A percentile compares a stretch with the other conserved stretches of the same genome.
Conservation (phyloP, 192 early-diverging fungal genomes). For the Linnemannia hyalina region DNA sequence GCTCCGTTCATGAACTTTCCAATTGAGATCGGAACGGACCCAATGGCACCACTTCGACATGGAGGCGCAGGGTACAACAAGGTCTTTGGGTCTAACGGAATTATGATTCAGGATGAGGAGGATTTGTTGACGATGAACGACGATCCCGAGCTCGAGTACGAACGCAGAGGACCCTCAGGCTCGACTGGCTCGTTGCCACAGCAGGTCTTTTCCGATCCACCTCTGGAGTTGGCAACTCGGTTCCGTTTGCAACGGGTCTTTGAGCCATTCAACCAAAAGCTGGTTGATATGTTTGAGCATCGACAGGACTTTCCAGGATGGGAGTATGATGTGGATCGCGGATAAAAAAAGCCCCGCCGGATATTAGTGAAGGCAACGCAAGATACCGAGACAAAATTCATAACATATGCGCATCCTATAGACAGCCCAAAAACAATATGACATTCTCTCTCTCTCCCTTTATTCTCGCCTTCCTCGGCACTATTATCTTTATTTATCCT, state of each 20-base stretch:
- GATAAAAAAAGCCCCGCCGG: constrained; percentile 26
- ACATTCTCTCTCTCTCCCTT: background rate
- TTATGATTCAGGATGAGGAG: constrained; percentile 43
- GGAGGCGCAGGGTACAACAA: constrained; percentile 41
- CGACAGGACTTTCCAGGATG: constrained; percentile 62
- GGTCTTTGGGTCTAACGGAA: constrained; percentile 28
- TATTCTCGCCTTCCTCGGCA: background rate
- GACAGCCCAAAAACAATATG: background rate
- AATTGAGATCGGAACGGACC: constrained; percentile 51
- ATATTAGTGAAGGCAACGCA: background rate
- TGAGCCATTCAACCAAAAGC: constrained; percentile 59
- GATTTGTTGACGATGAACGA: constrained; percentile 24
- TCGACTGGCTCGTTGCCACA: constrained; percentile 15
- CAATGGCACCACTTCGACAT: constrained; percentile 46
- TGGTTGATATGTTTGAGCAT: constrained; percentile 62
- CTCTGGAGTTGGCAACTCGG: constrained; percentile 58
- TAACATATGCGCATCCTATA: background rate
- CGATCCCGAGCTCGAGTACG: constrained; percentile 35
- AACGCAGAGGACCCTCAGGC: background rate
- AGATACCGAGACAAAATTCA: background rate
- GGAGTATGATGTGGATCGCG: constrained; percentile 67
- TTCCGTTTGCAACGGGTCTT: constrained; percentile 64
- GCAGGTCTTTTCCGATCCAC: constrained; percentile 32
- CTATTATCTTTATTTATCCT: background rate
- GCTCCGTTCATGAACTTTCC: constrained; percentile 51